Evolutionary conservation across 306 rosid species (phyloP).

Genomic region (Rosa lucieae): DNA sequence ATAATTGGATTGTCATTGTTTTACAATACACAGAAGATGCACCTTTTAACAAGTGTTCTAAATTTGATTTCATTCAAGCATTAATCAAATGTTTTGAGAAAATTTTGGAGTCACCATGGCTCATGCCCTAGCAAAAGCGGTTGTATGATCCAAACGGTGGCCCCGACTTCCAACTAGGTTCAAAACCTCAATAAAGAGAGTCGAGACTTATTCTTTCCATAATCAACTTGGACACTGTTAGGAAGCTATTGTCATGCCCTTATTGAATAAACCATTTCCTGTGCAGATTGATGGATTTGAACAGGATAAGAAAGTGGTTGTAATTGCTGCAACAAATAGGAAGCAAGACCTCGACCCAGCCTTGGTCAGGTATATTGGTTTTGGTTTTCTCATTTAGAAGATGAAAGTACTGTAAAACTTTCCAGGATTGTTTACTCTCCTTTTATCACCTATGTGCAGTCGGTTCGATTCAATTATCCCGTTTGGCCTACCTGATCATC

Average conservation of each 20-base stretch:
- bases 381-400: slow-evolving; percentile 14
- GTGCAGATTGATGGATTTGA: slow-evolving; percentile 95
- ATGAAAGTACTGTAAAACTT: not conserved
- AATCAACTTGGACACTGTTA: not conserved
- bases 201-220: not conserved
- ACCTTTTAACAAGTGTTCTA: not conserved
- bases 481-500: slow-evolving; percentile 76
- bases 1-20: slow-evolving; percentile 6
- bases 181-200: not conserved
- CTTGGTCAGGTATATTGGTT: slow-evolving; percentile 56
- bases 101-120: not conserved
- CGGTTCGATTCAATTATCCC: slow-evolving; percentile 78
- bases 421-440: not conserved
- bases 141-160: not conserved
- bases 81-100: not conserved
- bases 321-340: slow-evolving; percentile 93
- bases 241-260: not conserved
- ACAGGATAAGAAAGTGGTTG: slow-evolving; percentile 86
- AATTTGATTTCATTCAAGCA: not conserved
- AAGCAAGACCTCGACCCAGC: slow-evolving; percentile 97
- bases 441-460: slow-evolving; percentile 39
- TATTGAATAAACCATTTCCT: not conserved
- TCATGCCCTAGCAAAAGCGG: not conserved
- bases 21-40: not conserved
- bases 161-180: not conserved